Conservation (phyloP, 176 grass and related monocot species). For the Avena insularis region DNA sequence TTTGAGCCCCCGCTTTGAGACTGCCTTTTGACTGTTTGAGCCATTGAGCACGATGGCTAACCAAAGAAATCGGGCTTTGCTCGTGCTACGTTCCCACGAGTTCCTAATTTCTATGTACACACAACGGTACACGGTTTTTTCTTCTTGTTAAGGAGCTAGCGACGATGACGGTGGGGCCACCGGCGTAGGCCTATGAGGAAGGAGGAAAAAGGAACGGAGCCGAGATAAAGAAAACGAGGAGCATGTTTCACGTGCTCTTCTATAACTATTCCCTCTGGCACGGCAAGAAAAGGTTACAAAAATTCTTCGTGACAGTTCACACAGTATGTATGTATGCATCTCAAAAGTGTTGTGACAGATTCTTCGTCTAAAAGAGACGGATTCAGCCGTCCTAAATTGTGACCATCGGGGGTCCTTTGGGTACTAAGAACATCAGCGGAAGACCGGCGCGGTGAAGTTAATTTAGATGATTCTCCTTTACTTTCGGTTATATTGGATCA, state of each 20-base stretch:
- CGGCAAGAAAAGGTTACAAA: background rate
- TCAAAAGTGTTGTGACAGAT: too few relatives aligned
- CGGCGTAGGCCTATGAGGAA: background rate
- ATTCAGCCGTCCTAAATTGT: background rate
- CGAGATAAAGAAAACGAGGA: too few relatives aligned
- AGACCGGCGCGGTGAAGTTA: background rate
- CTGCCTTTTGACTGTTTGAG: background rate
- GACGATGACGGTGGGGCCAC: background rate
- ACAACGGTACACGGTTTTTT: too few relatives aligned
- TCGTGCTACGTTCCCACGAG: too few relatives aligned
- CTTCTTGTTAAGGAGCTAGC: background rate
- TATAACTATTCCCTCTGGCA: background rate
- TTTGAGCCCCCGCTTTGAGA: constrained; percentile 36
- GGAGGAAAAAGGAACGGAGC: too few relatives aligned
- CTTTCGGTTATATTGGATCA: too few relatives aligned
- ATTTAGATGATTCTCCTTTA: too few relatives aligned
- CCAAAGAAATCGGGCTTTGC: too few relatives aligned
- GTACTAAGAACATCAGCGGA: background rate
- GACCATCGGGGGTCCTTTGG: background rate
- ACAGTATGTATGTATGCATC: background rate
- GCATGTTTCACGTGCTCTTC: background rate
- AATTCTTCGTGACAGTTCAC: background rate
- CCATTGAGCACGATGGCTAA: too few relatives aligned
- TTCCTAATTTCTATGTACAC: too few relatives aligned
- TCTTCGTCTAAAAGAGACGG: background rate